Conservation (phyloP, 108 stramenopile genomes). For the Discostella pseudostelligera region DNA sequence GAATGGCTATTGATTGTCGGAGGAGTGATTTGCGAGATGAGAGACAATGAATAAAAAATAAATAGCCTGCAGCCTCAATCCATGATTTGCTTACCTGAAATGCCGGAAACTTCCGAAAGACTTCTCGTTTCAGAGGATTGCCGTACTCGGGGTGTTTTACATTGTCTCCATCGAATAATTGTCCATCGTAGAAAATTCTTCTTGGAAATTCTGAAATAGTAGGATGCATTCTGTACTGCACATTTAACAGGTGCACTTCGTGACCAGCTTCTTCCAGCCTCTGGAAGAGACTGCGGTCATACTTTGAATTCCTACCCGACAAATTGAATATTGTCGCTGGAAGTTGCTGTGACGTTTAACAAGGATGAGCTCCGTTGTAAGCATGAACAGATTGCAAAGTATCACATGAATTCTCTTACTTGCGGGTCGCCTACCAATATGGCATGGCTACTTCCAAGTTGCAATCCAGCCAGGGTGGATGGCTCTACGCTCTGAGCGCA, state of each 20-base stretch:
- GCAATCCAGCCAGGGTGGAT: conserved; percentile 91
- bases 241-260: conserved; percentile 90
- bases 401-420: too few relatives aligned
- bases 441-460: conserved; percentile 80
- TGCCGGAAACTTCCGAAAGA: conserved; percentile 45
- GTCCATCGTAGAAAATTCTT: conserved; percentile 84
- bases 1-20: conserved; percentile 49
- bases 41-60: conserved; percentile 10
- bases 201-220: conserved; percentile 87
- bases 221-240: conserved; percentile 97
- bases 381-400: too few relatives aligned
- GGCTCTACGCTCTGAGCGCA: conserved; percentile 97
- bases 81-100: conserved; percentile 37
- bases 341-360: too few relatives aligned
- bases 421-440: conserved; percentile 95
- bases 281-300: conserved; percentile 95
- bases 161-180: conserved; percentile 80
- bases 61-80: neutral
- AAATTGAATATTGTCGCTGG: conserved; percentile 95
- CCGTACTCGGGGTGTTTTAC: conserved; percentile 71
- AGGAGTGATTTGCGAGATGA: conserved; percentile 7
- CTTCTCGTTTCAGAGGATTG: conserved; percentile 54
- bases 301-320: conserved; percentile 77
- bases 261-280: conserved; percentile 93
- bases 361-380: too few relatives aligned